Base-by-base conservation (phyloP, 164 flowering plant genomes). In the Vitis rotundifolia region DNA sequence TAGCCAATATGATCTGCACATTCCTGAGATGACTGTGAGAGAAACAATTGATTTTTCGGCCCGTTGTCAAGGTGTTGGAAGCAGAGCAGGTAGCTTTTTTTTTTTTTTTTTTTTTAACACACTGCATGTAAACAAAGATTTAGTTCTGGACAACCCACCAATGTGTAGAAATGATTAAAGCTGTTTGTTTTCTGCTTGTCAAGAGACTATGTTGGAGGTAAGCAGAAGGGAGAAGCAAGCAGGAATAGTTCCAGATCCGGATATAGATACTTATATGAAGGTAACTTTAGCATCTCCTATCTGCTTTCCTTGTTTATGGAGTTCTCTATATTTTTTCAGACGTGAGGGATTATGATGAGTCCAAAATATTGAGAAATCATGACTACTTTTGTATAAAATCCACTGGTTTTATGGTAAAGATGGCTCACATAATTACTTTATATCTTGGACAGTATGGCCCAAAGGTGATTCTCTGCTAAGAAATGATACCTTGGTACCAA, bases 201-300 rank as follows among this genome's bases (percentile, higher is more conserved):
- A 74, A 87, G 95, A 90, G 18, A 71, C 85, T 13, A 82, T 88
- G 85, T 67, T 53, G 78, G 95, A 90, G 68, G 81, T 88, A 58
- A 75, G 77, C 64, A 80, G 81, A 79, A 85, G 84, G 72, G 93
- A 91, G 73, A 88, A 84, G 71, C 75, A 80, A 63, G 85, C 80
- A 54, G 87, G 92, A 69, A 83, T 89, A 60, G 70, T 86, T 51
- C 92, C 97, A n/a, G 93, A 88, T 71, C 82, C 85, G 51, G 93
- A 88, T 28, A 55, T 86, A 37, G 97, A 89, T 75, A 79, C 86
- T 26, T 91, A 82, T 75, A 91, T 91, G 93, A 91, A 91, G 91
- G 95, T 87, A 75, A 11, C 28, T 3, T 16, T 67, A 29, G 11
- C 55, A 50, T 37, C 19, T 63, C 5, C 70, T 12, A 52, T 48